phyloP scores from a whole-genome alignment of 192 early-diverging fungal genomes.

The Anaeromyces robustus region DNA sequence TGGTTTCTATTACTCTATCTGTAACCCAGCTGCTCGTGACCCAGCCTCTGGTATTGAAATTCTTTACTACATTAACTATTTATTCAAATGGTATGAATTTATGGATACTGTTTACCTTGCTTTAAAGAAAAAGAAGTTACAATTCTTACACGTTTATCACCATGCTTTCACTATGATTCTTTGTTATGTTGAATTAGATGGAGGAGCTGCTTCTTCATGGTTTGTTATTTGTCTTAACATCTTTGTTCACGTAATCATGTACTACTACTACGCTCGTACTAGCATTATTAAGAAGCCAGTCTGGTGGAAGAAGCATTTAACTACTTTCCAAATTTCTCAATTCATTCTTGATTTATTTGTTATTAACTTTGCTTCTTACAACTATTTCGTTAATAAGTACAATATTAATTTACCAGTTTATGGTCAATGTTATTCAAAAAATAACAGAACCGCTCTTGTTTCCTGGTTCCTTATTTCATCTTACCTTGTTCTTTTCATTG shows the following conservation, averaged over 20 bases:
- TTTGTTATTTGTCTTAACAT: not conserved
- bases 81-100: constrained; percentile 83
- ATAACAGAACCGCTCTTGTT: constrained; percentile 59
- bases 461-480: constrained; percentile 59
- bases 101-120: constrained; percentile 76
- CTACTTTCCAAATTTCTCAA: constrained; percentile 76
- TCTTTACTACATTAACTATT: constrained; percentile 81
- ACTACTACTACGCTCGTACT: constrained; percentile 74
- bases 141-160: constrained; percentile 87
- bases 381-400: constrained; percentile 30
- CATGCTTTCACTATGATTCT: constrained; percentile 79
- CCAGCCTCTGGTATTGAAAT: constrained; percentile 48
- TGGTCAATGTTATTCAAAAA: constrained; percentile 43
- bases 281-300: constrained; percentile 38
- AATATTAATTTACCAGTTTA: not conserved
- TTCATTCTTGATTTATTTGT: constrained; percentile 75
- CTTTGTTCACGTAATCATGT: constrained; percentile 5
- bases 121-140: constrained; percentile 64
- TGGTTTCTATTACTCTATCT: constrained; percentile 57
- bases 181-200: constrained; percentile 69
- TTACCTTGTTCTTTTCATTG: constrained; percentile 74
- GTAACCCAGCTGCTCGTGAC: constrained; percentile 51
- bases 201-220: constrained; percentile 6
- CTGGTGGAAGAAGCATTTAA: constrained; percentile 90
- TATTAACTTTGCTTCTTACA: constrained; percentile 79